Conservation (phyloP, 768 basidiomycete species). For the Xerocomellus chrysenteron region DNA sequence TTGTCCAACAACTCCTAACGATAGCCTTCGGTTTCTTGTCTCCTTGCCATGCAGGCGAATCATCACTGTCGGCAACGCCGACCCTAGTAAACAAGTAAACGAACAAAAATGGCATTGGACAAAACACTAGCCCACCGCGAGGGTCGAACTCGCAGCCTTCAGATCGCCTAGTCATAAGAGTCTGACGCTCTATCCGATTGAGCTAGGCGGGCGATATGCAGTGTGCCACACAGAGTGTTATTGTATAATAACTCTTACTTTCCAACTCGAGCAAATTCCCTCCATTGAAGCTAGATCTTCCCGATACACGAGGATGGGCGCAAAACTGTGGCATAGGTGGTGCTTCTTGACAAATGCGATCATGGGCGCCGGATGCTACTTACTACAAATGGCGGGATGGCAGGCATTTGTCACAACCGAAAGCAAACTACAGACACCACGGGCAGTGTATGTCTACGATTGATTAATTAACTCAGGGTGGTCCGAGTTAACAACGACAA, state of each 20-base stretch:
- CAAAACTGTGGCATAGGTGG: conserved; percentile 24
- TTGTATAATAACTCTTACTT: neutral
- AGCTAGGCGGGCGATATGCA: conserved; percentile 52
- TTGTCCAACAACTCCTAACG: too few species aligned
- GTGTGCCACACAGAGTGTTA: rapidly evolving
- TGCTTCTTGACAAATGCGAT: conserved; percentile 10
- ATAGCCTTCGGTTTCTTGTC: too few species aligned
- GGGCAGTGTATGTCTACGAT: conserved; percentile 3
- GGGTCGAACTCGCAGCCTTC: conserved; percentile 66
- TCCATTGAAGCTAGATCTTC: too few species aligned
- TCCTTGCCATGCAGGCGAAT: too few species aligned
- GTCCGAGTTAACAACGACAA: conserved; percentile 6
- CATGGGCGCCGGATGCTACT: neutral
- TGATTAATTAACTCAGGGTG: conserved; percentile 24
- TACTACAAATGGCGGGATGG: conserved; percentile 9
- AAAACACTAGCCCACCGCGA: conserved; percentile 55
- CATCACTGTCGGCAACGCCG: too few species aligned
- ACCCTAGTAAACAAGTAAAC: too few species aligned
- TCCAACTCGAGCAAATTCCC: neutral
- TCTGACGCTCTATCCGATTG: conserved; percentile 70
- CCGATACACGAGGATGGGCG: conserved; percentile 13
- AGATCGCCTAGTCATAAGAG: conserved; percentile 53
- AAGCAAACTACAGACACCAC: conserved; percentile 4
- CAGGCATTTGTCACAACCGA: conserved; percentile 11
- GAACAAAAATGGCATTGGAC: too few species aligned